Evolutionary conservation across 2,329 filamentous ascomycete species (phyloP), one percentile per base, ranked within the genome.

Genomic region (Teratosphaeria gauchensis): DNA sequence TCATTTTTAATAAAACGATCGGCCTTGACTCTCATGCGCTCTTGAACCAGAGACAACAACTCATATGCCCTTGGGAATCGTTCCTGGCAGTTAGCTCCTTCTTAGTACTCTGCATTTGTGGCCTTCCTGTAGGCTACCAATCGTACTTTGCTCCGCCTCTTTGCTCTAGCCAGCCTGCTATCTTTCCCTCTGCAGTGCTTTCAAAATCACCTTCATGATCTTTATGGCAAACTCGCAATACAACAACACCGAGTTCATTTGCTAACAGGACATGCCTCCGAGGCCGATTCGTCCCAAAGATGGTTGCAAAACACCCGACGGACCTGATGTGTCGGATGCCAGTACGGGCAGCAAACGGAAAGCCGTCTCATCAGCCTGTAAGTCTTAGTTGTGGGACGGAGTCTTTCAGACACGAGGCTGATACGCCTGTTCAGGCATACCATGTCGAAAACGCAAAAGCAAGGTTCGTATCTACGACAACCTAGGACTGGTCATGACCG

Each of bases 401-500:
- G 24, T 28, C 2, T 19, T 16, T 46, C 16, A 5, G 19, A n/a
- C 19, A 8, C n/a, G 8, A 7, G 8, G 42, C n/a, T 48, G 42
- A 48, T 42, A 5, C 16, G 19, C 19, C 9, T 1, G 19, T 48
- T 7, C 21, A 53, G 28, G 77, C 63, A 75, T 78, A 48, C 76
- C 77, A n/a, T 80, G 77, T 65, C 71, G 78, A 48, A 78, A 77
- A 65, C 74, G 78, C 59, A 80, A 80, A 64, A 78, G 75, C 59
- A 80, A 79, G 71, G 77, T 77, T 58, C 56, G 72, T 59, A 14
- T 21, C 19, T 48, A 21, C 42, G 19, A 48, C n/a, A 19, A 48
- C 19, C n/a, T 2, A 12, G 7, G 19, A 16, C 5, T 21, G 14
- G 54, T 12, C 28, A 24, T 12, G 7, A 16, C 21, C 52, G 8